Percentiles rank a stretch among this genome's conserved stretches.
Conservation (phyloP, 2,329 filamentous ascomycete species). For the Diaporthe helianthi region DNA sequence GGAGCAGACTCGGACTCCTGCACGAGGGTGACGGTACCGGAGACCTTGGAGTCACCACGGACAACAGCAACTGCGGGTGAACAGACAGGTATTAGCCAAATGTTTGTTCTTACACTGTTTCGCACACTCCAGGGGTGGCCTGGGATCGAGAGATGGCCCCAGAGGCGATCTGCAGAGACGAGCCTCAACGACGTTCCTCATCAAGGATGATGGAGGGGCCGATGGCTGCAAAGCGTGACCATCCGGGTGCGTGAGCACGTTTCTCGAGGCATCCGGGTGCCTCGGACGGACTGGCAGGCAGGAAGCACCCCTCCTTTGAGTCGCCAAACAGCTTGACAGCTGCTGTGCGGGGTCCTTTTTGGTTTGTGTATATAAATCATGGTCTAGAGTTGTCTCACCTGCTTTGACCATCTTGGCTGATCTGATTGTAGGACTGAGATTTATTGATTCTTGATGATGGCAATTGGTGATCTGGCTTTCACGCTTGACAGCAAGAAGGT, state of each 20-base stretch:
- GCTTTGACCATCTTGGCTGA: slow-evolving; percentile 96
- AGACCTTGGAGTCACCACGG: slow-evolving; percentile 96
- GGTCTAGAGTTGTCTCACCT: slow-evolving; percentile 65
- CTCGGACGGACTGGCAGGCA: slow-evolving; percentile 29
- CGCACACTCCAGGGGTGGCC: neutral
- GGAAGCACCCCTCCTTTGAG: slow-evolving; percentile 39
- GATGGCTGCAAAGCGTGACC: slow-evolving; percentile 35
- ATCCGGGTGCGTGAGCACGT: slow-evolving; percentile 39
- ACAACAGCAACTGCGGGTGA: slow-evolving; percentile 80
- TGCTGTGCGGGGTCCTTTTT: slow-evolving; percentile 35
- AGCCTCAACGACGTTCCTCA: slow-evolving; percentile 3
- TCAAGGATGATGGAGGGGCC: slow-evolving; percentile 9
- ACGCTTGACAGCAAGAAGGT: slow-evolving; percentile 26
- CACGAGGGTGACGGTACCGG: slow-evolving; percentile 93
- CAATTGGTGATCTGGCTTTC: slow-evolving; percentile 23
- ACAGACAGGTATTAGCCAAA: slow-evolving; percentile 26
- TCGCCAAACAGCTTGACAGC: slow-evolving; percentile 30
- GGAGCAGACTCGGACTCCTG: slow-evolving; percentile 82
- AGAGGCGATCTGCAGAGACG: neutral
- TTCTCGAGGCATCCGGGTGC: slow-evolving; percentile 53
- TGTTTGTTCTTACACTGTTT: neutral
- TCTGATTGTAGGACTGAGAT: slow-evolving; percentile 45
- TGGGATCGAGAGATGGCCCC: neutral
- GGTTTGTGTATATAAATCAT: slow-evolving; percentile 15
- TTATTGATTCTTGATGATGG: slow-evolving; percentile 36